Evolutionary conservation across 371 early-diverging fungal species (phyloP).

Genomic region (Mucor racemosus): DNA sequence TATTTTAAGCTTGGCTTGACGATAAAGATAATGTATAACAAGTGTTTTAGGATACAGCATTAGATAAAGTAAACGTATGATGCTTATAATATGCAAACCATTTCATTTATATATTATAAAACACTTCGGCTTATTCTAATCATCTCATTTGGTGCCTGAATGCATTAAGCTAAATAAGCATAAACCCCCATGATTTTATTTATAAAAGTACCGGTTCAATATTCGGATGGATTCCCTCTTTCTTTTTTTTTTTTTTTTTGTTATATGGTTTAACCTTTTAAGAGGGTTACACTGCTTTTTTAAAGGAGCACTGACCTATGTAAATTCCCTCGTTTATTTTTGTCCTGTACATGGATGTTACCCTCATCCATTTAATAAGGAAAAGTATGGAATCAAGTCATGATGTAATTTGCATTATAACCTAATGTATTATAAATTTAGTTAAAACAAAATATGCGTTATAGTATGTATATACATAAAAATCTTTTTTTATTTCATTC

Average conservation of each 20-base stretch:
- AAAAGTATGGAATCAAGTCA: background rate
- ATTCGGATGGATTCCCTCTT: background rate
- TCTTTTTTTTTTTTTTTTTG: background rate
- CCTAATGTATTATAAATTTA: too few relatives aligned
- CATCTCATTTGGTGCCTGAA: background rate
- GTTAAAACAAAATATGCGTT: too few relatives aligned
- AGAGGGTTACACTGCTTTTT: background rate
- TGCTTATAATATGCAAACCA: background rate
- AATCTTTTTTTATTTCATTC: too few relatives aligned
- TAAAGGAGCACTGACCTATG: slow-evolving; percentile 1
- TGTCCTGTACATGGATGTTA: background rate
- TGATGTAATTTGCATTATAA: background rate
- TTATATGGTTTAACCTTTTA: background rate
- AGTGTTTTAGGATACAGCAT: too few relatives aligned
- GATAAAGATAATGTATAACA: too few relatives aligned
- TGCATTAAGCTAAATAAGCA: background rate
- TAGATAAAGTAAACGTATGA: background rate
- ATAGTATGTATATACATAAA: too few relatives aligned
- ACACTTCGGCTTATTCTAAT: background rate
- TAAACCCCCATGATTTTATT: background rate
- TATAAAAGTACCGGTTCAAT: background rate
- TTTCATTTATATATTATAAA: background rate
- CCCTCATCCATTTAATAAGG: background rate
- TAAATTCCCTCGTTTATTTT: slow-evolving; percentile 1
- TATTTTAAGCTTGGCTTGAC: background rate